phyloP scores from a whole-genome alignment of 2,329 filamentous ascomycete species.

The Exophiala oligosperma region DNA sequence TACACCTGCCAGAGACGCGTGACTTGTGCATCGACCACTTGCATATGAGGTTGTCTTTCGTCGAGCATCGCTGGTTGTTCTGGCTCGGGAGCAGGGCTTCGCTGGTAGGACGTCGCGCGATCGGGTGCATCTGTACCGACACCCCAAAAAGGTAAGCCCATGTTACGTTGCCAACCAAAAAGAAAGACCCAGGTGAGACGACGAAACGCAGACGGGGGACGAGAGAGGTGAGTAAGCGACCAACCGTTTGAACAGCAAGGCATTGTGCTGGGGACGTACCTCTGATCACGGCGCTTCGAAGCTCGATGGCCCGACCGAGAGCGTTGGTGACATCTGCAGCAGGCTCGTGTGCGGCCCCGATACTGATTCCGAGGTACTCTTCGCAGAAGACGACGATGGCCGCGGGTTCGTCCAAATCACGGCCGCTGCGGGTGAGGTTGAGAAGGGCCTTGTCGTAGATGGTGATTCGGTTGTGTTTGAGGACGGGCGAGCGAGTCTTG shows the following conservation, averaged over 20 bases:
- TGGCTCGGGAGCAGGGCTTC: background rate
- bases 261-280: slow-evolving; percentile 1
- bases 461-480: slow-evolving; percentile 40
- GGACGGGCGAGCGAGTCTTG: slow-evolving; percentile 36
- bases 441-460: slow-evolving; percentile 44
- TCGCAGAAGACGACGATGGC: slow-evolving; percentile 41
- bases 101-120: background rate
- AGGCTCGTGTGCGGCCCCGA: slow-evolving; percentile 13
- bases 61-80: background rate
- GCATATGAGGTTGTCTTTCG: background rate
- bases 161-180: too few species aligned
- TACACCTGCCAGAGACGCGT: slow-evolving; percentile 34
- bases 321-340: slow-evolving; percentile 26
- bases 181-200: too few species aligned
- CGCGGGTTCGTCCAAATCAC: slow-evolving; percentile 32
- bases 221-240: too few species aligned
- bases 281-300: slow-evolving; percentile 8
- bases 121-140: background rate
- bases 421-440: slow-evolving; percentile 35
- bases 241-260: background rate
- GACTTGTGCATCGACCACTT: slow-evolving; percentile 27
- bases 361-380: slow-evolving; percentile 38
- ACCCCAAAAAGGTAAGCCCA: too few species aligned
- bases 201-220: too few species aligned
- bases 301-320: slow-evolving; percentile 25